A percentile compares a stretch with the other conserved stretches of the same genome.
Conservation (phyloP, 1,284 basidiomycete genomes). For the Tilletia indica region DNA sequence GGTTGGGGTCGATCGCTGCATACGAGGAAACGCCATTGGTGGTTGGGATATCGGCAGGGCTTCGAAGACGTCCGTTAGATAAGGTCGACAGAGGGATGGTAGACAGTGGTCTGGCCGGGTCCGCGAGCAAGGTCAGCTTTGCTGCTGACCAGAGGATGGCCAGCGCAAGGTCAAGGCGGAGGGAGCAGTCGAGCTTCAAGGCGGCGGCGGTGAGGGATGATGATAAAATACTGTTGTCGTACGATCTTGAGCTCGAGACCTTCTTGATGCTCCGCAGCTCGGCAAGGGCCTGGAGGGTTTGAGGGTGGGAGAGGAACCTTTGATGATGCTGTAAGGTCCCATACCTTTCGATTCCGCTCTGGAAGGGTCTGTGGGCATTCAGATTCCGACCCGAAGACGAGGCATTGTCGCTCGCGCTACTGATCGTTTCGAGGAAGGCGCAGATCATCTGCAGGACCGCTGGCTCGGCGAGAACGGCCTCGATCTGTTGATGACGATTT, state of each 20-base stretch:
- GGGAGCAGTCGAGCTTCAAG: constrained; percentile 1
- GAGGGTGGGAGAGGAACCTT: neutral
- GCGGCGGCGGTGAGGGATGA: neutral
- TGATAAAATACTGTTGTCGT: neutral
- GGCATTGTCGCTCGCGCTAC: too few species aligned
- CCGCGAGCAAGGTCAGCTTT: constrained; percentile 3
- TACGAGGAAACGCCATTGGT: neutral
- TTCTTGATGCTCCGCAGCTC: neutral
- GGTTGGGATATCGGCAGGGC: neutral
- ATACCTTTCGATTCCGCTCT: neutral
- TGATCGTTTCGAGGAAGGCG: constrained; percentile 3
- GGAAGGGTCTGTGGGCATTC: too few species aligned
- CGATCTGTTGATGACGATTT: neutral
- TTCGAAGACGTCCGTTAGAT: neutral
- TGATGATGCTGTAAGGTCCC: neutral
- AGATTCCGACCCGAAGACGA: too few species aligned
- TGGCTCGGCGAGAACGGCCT: neutral
- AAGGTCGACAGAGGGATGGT: neutral
- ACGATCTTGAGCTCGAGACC: neutral
- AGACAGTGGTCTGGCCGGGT: neutral
- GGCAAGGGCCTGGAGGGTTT: neutral
- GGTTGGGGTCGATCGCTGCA: neutral
- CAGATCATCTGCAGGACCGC: neutral
- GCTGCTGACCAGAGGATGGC: constrained; percentile 1
- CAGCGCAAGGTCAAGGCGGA: neutral